phyloP scores from a whole-genome alignment of 495 filamentous ascomycete genomes.

The Sphaerosporella brunnea region DNA sequence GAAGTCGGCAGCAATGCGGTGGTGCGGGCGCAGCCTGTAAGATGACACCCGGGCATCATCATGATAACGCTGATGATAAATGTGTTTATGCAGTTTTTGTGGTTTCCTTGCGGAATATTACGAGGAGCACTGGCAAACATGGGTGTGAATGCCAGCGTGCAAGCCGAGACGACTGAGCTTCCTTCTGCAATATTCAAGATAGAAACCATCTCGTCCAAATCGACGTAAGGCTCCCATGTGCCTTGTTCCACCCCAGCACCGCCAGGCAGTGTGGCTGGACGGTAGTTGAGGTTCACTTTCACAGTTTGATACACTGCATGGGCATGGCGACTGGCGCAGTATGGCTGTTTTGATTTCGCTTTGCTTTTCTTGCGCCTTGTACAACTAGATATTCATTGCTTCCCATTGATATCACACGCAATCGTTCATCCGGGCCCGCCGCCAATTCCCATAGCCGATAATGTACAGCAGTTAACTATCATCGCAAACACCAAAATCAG shows the following conservation, averaged over 20 bases:
- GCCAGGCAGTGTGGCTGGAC: neutral
- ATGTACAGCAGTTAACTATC: neutral
- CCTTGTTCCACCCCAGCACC: neutral
- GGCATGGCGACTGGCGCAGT: constrained; percentile 1
- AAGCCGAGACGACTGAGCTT: constrained; percentile 70
- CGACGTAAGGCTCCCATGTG: constrained; percentile 10
- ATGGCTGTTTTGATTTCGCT: neutral
- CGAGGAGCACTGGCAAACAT: constrained; percentile 73
- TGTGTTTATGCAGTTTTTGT: constrained; percentile 75
- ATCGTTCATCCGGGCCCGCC: neutral
- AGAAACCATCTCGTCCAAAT: constrained; percentile 42
- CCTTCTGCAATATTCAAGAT: constrained; percentile 91
- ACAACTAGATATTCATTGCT: neutral
- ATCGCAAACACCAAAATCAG: neutral
- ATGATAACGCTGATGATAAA: too few species aligned
- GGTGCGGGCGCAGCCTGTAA: constrained; percentile 60
- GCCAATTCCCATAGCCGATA: neutral
- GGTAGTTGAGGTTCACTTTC: too few species aligned
- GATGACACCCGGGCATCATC: too few species aligned
- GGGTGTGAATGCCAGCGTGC: constrained; percentile 78
- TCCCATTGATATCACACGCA: neutral
- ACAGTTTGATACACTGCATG: neutral
- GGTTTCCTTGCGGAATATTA: constrained; percentile 85
- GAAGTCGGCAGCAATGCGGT: constrained; percentile 53
- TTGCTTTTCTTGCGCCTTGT: neutral